These are phyloP conservation scores for Lactifluus volemus DNA, from an alignment of 768 basidiomycete genomes.

Conservation along the genomic window DNA sequence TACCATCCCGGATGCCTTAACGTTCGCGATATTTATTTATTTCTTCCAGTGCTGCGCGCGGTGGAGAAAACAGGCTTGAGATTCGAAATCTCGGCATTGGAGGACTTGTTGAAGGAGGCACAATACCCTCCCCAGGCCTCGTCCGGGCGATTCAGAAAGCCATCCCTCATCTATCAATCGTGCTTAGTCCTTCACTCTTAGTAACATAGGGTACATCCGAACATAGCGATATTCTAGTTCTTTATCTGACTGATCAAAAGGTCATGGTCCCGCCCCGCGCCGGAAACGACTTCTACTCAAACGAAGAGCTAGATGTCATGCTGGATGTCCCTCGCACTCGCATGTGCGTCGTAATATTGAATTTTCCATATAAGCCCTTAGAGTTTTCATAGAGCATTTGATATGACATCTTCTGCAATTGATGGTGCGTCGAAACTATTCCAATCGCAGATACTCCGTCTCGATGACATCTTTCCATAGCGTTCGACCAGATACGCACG, in stretches of 20 bases:
- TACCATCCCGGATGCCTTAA: background rate
- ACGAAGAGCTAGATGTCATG: constrained; percentile 63
- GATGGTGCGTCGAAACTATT: background rate
- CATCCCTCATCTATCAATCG: constrained; percentile 46
- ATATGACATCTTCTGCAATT: constrained; percentile 32
- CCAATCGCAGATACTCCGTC: background rate
- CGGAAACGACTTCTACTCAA: constrained; percentile 71
- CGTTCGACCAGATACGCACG: constrained; percentile 36
- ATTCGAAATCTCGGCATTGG: constrained; percentile 65
- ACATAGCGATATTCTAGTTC: background rate
- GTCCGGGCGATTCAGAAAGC: constrained; percentile 46
- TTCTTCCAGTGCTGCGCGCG: constrained; percentile 48
- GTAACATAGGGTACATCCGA: background rate
- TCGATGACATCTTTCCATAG: constrained; percentile 10
- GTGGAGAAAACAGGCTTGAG: constrained; percentile 68
- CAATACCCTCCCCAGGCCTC: constrained; percentile 73
- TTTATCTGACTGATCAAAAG: constrained; percentile 26
- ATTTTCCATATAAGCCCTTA: background rate
- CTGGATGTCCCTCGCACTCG: constrained; percentile 50
- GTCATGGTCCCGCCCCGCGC: constrained; percentile 72
- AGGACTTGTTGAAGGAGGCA: constrained; percentile 42
- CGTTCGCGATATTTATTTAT: background rate
- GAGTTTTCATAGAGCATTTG: constrained; percentile 65
- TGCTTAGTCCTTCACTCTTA: constrained; percentile 44
- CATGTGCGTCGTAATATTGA: constrained; percentile 31